Base-by-base conservation (phyloP, 164 flowering plant genomes). In the Annona cherimola region DNA sequence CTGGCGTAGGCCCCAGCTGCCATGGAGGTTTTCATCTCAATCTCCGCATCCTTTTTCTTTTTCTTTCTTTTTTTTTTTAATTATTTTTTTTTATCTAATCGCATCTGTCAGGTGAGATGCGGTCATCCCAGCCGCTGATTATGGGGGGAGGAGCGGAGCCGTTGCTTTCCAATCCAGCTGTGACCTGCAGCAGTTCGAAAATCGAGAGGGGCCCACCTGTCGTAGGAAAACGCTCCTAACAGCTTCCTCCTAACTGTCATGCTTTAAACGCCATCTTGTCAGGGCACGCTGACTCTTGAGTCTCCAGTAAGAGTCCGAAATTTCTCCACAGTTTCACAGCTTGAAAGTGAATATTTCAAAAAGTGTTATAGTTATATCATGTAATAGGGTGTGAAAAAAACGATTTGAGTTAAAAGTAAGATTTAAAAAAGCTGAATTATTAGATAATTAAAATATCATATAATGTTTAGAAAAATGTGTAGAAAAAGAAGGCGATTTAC, bases 1-100 rank as follows among this genome's bases (percentile, higher is more conserved):
- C 89, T 88, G 91, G 74, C 3, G 5, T 81, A 76, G 83, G 88
- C 68, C 77, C 79, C 85, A 45, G 71, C 75, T 54, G 72, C 82
- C 79, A 81, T 82, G 82, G 76, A 75, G 73, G 39, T 71, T 77
- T 78, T 74, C 74, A 80, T 75, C 84, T 6, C 0, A 20, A 20
- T 19, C 12, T 2, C 35, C 4, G 41, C 44, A 9, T 0, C 41
- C 45, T n/a, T 35, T 9, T 11, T 20, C 6, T 39, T 61, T 61
- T 61, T 20, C 2, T 12, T 6, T 62, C 66, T 20, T 69, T 75
- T 76, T 68, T 78, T 71, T 64, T 64, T 57, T 41, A n/a, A 5
- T 1, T 20, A 18, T 1, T n/a, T n/a, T n/a, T n/a, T n/a, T n/a
- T n/a, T n/a, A n/a, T n/a, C n/a, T n/a, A n/a, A 50, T 50, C 14